Percentiles rank a stretch among this genome's conserved stretches.
Conservation (phyloP, 805 yeast genomes). For the Barnettozyma sp. region DNA sequence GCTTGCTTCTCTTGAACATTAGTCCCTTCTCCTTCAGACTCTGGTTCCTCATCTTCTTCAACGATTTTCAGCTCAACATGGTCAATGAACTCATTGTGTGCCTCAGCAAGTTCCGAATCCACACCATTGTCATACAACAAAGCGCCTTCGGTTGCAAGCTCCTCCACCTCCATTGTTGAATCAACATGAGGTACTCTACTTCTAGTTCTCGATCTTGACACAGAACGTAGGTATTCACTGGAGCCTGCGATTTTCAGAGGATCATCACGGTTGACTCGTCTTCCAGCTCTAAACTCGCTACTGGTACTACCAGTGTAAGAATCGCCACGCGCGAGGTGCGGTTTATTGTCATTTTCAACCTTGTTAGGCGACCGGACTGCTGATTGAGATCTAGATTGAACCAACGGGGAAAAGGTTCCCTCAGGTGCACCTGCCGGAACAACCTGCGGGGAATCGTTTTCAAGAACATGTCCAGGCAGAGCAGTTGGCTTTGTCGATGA, state of each 20-base stretch:
- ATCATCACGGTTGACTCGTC: slow-evolving; percentile 24
- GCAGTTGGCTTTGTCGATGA: slow-evolving; percentile 7
- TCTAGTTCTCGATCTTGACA: slow-evolving; percentile 59
- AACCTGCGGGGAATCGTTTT: slow-evolving; percentile 31
- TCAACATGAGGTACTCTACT: slow-evolving; percentile 38
- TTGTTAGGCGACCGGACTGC: slow-evolving; percentile 7
- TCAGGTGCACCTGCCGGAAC: slow-evolving; percentile 42
- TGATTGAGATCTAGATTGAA: slow-evolving; percentile 26
- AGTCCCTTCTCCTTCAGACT: background rate
- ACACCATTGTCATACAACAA: slow-evolving; percentile 34
- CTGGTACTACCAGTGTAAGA: slow-evolving; percentile 51
- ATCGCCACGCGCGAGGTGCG: slow-evolving; percentile 74
- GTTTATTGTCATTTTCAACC: slow-evolving; percentile 25
- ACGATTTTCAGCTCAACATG: slow-evolving; percentile 13
- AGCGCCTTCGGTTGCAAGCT: slow-evolving; percentile 51
- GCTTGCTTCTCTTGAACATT: too few relatives aligned
- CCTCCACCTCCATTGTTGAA: slow-evolving; percentile 31
- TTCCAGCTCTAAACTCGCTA: slow-evolving; percentile 29
- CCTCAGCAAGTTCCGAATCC: slow-evolving; percentile 11
- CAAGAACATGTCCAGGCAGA: slow-evolving; percentile 31
- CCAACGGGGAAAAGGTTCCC: slow-evolving; percentile 31
- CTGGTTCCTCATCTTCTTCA: slow-evolving; percentile 10
- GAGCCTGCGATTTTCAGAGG: slow-evolving; percentile 24
- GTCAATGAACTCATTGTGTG: slow-evolving; percentile 12
- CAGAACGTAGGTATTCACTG: slow-evolving; percentile 51